Base-by-base conservation (phyloP, 768 basidiomycete genomes). In the Boletus rubescentipes region DNA sequence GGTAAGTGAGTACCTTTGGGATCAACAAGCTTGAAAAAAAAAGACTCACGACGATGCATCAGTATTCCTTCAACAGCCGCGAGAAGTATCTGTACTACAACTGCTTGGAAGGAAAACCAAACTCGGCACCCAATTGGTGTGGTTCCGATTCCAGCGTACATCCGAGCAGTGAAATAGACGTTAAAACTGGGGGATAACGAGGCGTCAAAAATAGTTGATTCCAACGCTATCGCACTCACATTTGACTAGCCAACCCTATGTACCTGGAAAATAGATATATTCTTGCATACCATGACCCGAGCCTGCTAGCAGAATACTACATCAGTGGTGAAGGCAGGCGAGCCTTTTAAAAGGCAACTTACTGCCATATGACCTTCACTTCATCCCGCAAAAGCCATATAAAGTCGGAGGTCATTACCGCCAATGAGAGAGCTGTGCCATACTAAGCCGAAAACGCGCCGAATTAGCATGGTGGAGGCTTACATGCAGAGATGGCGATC, bases 71-170 rank as follows among this genome's bases (percentile, higher is more conserved):
- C 59, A 2, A 61, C 54, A 10, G 30, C 30, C 6, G 39, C 26
- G 5, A 65, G 52, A 20, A 65, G 45, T 15, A 51, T n/a, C 18
- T 67, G 61, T 0, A 59, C 54, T 3, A 47, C 43, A 1, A 44
- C 1, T 4, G 61, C 54, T 20, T 67, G 63, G 40, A 56, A 67
- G 14, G 11, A 7, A 29, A 54, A 57, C 66, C 66, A 67, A 18
- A 23, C 16, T 10, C 18, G 53, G 40, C 66, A 67, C 2, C 35
- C 46, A 4, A n/a, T n/a, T 3, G 48, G 36, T 3, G 55, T 20
- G n/a, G 52, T 53, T 5, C 18, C n/a, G 15, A 58, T 10, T 5
- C 59, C 61, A 8, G 26, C 20, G 10, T 53, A 49, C 58, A 67
- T 65, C 12, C 63, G 54, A 18, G 42, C 14, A 0, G 55, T 37